Base-by-base conservation (phyloP, 2,329 filamentous ascomycete genomes). In the Chalara sp. region DNA sequence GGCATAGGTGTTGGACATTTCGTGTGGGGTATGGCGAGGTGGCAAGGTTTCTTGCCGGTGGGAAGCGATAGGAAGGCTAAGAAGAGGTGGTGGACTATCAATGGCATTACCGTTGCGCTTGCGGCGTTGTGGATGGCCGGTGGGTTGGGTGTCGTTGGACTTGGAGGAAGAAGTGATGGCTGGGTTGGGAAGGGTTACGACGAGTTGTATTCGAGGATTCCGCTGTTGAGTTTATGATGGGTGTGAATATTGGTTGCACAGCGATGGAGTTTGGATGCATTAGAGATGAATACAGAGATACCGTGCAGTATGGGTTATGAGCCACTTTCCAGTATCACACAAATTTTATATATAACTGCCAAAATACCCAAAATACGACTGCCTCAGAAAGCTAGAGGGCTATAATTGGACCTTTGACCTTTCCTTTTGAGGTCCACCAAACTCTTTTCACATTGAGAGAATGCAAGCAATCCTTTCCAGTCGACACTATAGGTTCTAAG, bases 181-280 rank as follows among this genome's bases (percentile, higher is more conserved):
- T 96, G 90, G 89, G 76, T 95, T 49, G 89, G 82, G 2, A 85
- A 76, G 58, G 76, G 87, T 46, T 96, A 92, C 68, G 86, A 96
- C 70, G 78, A 81, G 46, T 72, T 96, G 56, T 90, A 83, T 65
- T 72, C 67, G 54, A 74, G 72, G 48, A 72, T 86, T 41, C 83
- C 83, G 1, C 58, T 83, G 10, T 63, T 84, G 48, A 75, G 76
- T 1, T 63, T 67, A 63, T 37, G 35, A 37, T 37, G n/a, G 8
- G 35, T 10, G 35, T 8, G 8, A 37, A 8, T 8, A 37, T 37
- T 8, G n/a, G 8, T 37, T 10, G 35, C 35, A 37, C n/a, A 37
- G 35, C 35, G 35, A 37, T 8, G 35, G 35, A 37, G 35, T 37
- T 37, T 37, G n/a, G 35, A 8, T 10, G 35, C 35, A 37, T 10